Evolutionary conservation across 805 yeast species (phyloP).

Genomic region (Hanseniaspora occidentalis): DNA sequence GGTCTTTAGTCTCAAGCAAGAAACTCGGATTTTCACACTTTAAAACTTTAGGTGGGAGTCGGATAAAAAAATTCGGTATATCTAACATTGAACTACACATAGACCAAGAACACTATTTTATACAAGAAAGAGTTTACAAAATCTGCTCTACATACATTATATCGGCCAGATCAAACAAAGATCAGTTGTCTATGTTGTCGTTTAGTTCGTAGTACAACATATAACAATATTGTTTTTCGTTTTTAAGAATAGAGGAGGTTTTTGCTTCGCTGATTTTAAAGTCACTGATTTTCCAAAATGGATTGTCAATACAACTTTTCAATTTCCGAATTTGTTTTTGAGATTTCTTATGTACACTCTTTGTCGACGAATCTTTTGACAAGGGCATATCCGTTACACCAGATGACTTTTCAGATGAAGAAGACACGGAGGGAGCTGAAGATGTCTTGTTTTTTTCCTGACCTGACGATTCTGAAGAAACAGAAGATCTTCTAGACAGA

Average conservation of each 20-base stretch:
- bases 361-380: too few species aligned
- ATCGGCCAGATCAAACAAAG: too few species aligned
- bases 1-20: too few species aligned
- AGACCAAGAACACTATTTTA: too few species aligned
- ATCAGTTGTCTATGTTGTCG: too few species aligned
- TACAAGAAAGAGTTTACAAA: too few species aligned
- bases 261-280: constrained; percentile 51
- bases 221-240: constrained; percentile 68
- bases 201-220: constrained; percentile 76
- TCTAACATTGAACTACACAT: too few species aligned
- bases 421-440: neutral
- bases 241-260: constrained; percentile 37
- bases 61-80: too few species aligned
- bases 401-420: neutral
- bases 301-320: constrained; percentile 41
- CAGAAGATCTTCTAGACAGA: constrained; percentile 13
- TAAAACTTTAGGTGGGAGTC: too few species aligned
- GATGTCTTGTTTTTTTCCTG: neutral
- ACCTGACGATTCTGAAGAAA: constrained; percentile 4
- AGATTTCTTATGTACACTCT: constrained; percentile 13
- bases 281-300: constrained; percentile 84
- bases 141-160: too few species aligned
- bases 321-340: constrained; percentile 32
- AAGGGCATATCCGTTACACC: too few species aligned
- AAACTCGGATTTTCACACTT: too few species aligned